These are phyloP conservation scores for Naumovozyma castellii DNA, from an alignment of 805 yeast species.

Conservation along the genomic window DNA sequence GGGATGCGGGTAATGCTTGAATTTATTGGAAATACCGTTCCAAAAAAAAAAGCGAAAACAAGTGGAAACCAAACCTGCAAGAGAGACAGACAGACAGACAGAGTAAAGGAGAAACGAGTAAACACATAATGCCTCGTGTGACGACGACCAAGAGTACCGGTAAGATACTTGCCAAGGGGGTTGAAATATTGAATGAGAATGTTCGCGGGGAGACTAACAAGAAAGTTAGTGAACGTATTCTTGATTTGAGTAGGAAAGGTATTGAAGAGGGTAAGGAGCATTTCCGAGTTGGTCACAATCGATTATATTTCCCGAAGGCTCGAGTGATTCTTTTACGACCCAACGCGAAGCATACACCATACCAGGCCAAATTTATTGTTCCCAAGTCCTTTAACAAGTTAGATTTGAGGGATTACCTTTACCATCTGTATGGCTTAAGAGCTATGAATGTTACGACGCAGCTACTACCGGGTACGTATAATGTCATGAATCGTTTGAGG, in stretches of 20 bases:
- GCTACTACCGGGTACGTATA: constrained; percentile 61
- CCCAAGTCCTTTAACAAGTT: constrained; percentile 89
- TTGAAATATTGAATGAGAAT: no score
- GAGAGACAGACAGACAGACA: no score
- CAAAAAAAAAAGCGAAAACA: no score
- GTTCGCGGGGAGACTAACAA: no score
- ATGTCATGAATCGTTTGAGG: constrained; percentile 46
- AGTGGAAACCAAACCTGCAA: no score
- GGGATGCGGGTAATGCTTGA: no score
- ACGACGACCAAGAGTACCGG: no score
- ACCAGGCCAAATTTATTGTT: constrained; percentile 91
- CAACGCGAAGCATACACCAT: constrained; percentile 93
- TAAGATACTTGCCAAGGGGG: no score
- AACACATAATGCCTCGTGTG: no score
- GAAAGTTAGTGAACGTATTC: constrained; percentile 14
- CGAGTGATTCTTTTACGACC: constrained; percentile 75
- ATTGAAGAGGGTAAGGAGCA: constrained; percentile 62
- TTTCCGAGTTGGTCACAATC: constrained; percentile 69
- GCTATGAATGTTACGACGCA: constrained; percentile 85
- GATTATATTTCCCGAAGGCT: constrained; percentile 79
- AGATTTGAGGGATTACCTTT: constrained; percentile 89
- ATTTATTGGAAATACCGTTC: no score
- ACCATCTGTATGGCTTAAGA: constrained; percentile 80
- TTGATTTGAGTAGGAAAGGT: constrained; percentile 37
- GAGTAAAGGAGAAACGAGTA: no score